Base-by-base conservation (phyloP, 345 rosid genomes). In the Nephelium lappaceum region DNA sequence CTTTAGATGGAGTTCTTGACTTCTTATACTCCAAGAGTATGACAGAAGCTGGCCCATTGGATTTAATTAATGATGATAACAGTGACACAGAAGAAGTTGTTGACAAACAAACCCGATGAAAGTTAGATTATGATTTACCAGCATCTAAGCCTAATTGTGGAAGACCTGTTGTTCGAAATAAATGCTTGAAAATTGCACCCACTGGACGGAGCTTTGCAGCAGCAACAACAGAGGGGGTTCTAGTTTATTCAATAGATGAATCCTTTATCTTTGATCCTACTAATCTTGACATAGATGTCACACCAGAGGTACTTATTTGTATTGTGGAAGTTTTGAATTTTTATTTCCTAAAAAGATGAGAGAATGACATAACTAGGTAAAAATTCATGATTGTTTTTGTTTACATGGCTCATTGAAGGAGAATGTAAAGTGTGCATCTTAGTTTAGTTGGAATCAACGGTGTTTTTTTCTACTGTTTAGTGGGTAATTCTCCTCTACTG, bases 11-110 rank as follows among this genome's bases (percentile, higher is more conserved):
- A 64, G 95, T 96, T 83, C 98, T 94, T 6, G 99, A 96, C 86
- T 91, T 94, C 73, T 83, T 94, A 71, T 88, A 89, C 92, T 96
- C 99, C 8, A 94, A 91, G 92, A 94, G 86, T 67, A 93, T 96
- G 99, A 94, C 98, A 38, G 97, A 93, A n/a, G 97, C 98, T 76
- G 98, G 98, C 62, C 99, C 99, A 10, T 57, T 96, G 80, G 94
- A 94, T 84, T 89, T 94, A 83, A 89, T 96, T 64, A 98, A 96
- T 65, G 97, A 94, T 76, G 90, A 89, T 43, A 86, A 89, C 80
- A 88, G 92, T 69, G 99, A 93, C 84, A 81, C 79, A 58, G 99
- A 96, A 83, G 95, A 86, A 84, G 99, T 97, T 25, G 79, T 91
- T 71, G 94, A 91, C 72, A 91, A 80, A 71, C 99, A 94, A 81